phyloP scores from a whole-genome alignment of 2,329 filamentous ascomycete genomes.

The Microsporum canis region DNA sequence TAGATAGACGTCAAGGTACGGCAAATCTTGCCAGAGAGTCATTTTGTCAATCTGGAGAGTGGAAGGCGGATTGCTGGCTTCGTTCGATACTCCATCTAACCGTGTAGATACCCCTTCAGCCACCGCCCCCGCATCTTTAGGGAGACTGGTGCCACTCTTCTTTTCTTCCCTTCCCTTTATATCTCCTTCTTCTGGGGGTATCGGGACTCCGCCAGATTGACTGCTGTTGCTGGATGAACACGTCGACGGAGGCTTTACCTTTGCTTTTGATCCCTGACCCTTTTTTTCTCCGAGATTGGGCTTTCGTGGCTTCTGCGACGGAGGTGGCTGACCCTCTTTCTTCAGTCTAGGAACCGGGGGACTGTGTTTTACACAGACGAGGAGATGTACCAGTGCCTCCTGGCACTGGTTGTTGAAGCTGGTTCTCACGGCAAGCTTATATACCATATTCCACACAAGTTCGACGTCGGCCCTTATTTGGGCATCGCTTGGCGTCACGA shows the following conservation, averaged over 20 bases:
- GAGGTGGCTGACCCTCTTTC: not conserved
- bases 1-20: not conserved
- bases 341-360: not conserved
- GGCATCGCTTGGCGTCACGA: not conserved
- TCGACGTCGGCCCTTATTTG: not conserved
- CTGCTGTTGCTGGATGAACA: not conserved
- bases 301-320: not conserved
- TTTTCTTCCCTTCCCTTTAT: too few species aligned
- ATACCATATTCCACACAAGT: not conserved
- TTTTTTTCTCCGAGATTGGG: not conserved
- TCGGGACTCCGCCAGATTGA: too few species aligned
- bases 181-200: too few species aligned
- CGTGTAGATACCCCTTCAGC: not conserved
- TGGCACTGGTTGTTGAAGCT: not conserved
- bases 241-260: not conserved
- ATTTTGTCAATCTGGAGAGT: not conserved
- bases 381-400: not conserved
- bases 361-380: not conserved
- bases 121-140: too few species aligned
- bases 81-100: not conserved
- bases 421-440: not conserved
- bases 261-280: not conserved
- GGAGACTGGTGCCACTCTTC: too few species aligned
- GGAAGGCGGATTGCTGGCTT: not conserved
- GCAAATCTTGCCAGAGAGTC: not conserved